Evolutionary conservation across 257 asterid species (phyloP), one percentile per base, ranked within the genome.

Genomic region (Nicotiana attenuata): DNA sequence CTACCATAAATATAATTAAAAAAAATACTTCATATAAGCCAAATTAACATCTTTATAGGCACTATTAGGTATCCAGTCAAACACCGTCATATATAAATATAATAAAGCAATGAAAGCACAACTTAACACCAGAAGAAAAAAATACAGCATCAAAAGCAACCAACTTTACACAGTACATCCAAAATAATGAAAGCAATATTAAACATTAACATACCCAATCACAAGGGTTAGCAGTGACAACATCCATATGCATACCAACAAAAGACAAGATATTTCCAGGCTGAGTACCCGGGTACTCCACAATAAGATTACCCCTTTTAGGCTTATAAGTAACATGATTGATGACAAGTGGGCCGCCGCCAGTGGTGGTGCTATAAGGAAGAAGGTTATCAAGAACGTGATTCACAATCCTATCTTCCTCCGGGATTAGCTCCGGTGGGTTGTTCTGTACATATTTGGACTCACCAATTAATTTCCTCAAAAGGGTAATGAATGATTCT

Each of bases 211-310:
- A 59, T 82, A 95, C 99, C 99, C 99, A 96, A 82, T 96, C 97
- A 71, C 90, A 82, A 82, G 96, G 97, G 76, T 91, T 92, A 9
- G 99, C 98, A 57, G 99, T 93, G 83, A 96, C 98, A 57, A 96
- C 99, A 86, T 94, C 99, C 99, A 96, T 96, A 80, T 96, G 99
- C 99, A 96, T 96, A 16, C 99, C 99, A 15, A 96, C 99, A 78
- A 96, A 96, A 3, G 99, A 96, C 85, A 96, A 53, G 83, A 94
- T 60, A 76, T 89, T 91, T 9, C 94, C 93, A 14, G 97, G 96
- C 77, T 89, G 86, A 79, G 97, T 91, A 68, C 99, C 99, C 3
- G 98, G 99, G 56, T 91, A 95, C 90, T 95, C 98, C n/a, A 95
- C 99, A 77, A 95, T 92, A 57, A 95, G 97, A 76, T 95, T 95